Evolutionary conservation across 1,284 basidiomycete species (phyloP).

Genomic region (Dichomitus squalens): DNA sequence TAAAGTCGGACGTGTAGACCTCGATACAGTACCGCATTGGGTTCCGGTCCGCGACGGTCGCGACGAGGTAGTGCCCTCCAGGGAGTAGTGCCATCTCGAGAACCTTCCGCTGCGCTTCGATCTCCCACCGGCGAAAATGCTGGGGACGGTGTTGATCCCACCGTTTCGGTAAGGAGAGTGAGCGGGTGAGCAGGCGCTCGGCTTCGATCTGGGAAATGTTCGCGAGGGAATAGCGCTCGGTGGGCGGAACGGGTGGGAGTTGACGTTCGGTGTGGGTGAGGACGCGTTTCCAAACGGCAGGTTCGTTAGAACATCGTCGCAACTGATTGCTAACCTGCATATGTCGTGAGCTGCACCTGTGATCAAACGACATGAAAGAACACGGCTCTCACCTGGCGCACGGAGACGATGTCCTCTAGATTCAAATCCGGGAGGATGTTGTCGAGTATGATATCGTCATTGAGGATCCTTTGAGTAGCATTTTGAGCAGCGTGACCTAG

Average conservation of each 20-base stretch:
- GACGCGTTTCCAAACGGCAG: slow-evolving; percentile 69
- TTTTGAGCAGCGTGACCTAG: too few relatives aligned
- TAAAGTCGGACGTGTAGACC: slow-evolving; percentile 61
- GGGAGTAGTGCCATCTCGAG: slow-evolving; percentile 65
- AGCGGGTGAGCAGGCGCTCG: slow-evolving; percentile 62
- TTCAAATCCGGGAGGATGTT: slow-evolving; percentile 15
- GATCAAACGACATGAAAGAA: background rate
- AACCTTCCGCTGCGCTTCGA: slow-evolving; percentile 47
- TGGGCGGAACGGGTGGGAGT: slow-evolving; percentile 65
- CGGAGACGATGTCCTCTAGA: slow-evolving; percentile 12
- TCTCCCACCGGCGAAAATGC: slow-evolving; percentile 33
- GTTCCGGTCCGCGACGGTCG: slow-evolving; percentile 51
- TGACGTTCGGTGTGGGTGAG: slow-evolving; percentile 52
- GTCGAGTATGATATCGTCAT: slow-evolving; percentile 21
- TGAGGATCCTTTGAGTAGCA: background rate
- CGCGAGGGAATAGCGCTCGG: slow-evolving; percentile 46
- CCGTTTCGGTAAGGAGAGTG: slow-evolving; percentile 56
- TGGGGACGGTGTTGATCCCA: slow-evolving; percentile 18
- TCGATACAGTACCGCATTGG: slow-evolving; percentile 50
- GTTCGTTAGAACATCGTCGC: slow-evolving; percentile 46
- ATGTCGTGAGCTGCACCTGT: background rate
- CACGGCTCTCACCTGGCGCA: slow-evolving; percentile 17
- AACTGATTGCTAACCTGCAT: slow-evolving; percentile 7
- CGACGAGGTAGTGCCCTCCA: slow-evolving; percentile 70
- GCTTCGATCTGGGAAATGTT: slow-evolving; percentile 55